Evolutionary conservation across 73 alveolate species (phyloP).

Genomic region (Loxodes magnus): DNA sequence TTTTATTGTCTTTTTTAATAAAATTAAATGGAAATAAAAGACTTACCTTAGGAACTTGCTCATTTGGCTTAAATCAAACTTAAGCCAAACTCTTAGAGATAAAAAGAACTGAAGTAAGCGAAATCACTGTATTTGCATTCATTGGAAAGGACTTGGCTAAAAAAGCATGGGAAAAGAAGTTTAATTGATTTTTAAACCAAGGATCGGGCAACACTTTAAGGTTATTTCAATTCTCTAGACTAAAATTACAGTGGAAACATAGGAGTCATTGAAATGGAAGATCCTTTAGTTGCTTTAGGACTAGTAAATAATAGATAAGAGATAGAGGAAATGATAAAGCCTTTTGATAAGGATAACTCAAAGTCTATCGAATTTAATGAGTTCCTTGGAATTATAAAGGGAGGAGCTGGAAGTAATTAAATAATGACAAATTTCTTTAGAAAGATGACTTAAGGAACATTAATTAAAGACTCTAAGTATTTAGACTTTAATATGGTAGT

Average conservation of each 20-base stretch:
- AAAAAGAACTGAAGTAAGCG: neutral
- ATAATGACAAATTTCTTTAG: conserved; percentile 69
- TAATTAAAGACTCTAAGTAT: neutral
- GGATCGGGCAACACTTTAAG: conserved; percentile 33
- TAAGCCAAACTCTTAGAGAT: too few species aligned
- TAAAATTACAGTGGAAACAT: conserved; percentile 72
- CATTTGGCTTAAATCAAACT: too few species aligned
- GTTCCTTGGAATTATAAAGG: conserved; percentile 74
- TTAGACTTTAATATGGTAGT: conserved; percentile 3
- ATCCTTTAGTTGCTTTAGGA: conserved; percentile 87
- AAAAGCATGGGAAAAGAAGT: conserved; percentile 41
- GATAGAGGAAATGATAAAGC: conserved; percentile 55
- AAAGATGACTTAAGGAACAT: neutral
- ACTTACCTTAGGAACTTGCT: too few species aligned
- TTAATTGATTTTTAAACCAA: conserved; percentile 40
- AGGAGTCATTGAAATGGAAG: conserved; percentile 85
- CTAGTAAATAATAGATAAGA: conserved; percentile 70
- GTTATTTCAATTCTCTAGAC: conserved; percentile 60
- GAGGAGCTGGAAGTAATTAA: conserved; percentile 33
- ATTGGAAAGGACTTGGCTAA: conserved; percentile 49
- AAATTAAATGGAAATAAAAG: too few species aligned
- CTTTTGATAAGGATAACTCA: conserved; percentile 83
- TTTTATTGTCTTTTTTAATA: too few species aligned
- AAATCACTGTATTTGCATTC: neutral
- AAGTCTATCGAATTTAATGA: conserved; percentile 80